Evolutionary conservation across 495 filamentous ascomycete genomes (phyloP).

Genomic region (Xylaria longipes): DNA sequence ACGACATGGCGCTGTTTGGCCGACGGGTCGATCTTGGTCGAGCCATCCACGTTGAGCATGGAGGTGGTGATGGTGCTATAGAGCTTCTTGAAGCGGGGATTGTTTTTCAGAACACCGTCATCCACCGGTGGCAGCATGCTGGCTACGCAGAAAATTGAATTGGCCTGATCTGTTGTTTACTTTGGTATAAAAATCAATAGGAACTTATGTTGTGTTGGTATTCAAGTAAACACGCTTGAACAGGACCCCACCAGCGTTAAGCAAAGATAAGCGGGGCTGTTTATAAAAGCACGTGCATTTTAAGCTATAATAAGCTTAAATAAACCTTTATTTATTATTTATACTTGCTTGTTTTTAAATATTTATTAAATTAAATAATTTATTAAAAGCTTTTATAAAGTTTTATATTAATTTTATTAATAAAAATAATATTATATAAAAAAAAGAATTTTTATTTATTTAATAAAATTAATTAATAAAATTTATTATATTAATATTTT

Average conservation of each 20-base stretch:
- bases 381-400: no score
- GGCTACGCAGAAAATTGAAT: not conserved
- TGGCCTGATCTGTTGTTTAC: not conserved
- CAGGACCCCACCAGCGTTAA: not conserved
- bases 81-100: constrained; percentile 69
- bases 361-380: no score
- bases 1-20: constrained; percentile 61
- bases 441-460: no score
- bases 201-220: not conserved
- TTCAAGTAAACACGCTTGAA: not conserved
- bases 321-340: not conserved
- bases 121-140: constrained; percentile 73
- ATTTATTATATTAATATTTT: no score
- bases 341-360: no score
- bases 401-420: no score
- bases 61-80: constrained; percentile 65
- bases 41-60: constrained; percentile 67
- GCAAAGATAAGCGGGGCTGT: not conserved
- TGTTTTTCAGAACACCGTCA: constrained; percentile 63
- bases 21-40: constrained; percentile 58
- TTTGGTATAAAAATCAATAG: not conserved
- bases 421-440: no score
- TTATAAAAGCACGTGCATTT: no score
- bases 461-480: no score
- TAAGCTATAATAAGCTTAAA: not conserved